A percentile compares a stretch with the other conserved stretches of the same genome.
These are phyloP conservation scores for Trichocladium antarcticum DNA, from an alignment of 495 filamentous ascomycete species.

Conservation along the genomic window DNA sequence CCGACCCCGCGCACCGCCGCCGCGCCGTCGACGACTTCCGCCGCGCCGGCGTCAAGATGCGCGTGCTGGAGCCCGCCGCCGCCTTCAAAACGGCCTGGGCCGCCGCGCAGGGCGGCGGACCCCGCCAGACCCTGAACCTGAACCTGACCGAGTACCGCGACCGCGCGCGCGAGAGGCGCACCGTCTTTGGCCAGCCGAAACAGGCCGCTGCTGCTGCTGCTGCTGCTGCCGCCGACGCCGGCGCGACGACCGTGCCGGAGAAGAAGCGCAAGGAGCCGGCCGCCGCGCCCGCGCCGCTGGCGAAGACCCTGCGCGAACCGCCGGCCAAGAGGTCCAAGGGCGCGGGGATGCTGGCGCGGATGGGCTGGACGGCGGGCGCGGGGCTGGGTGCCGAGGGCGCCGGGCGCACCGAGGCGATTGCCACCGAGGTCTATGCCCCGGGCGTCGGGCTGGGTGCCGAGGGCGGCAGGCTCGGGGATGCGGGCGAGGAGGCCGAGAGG, in stretches of 20 bases:
- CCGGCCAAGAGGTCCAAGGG: conserved; percentile 58
- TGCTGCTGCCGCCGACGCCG: neutral
- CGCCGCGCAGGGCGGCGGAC: conserved; percentile 12
- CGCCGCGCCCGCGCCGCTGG: neutral
- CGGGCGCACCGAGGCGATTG: conserved; percentile 65
- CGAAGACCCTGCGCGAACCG: conserved; percentile 10
- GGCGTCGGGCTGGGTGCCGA: conserved; percentile 81
- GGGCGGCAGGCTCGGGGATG: conserved; percentile 75
- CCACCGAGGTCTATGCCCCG: conserved; percentile 65
- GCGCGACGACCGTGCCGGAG: no score
- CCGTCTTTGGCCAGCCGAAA: conserved; percentile 59
- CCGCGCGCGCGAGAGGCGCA: conserved; percentile 69
- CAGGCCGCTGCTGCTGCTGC: conserved; percentile 18
- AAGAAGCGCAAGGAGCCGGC: conserved; percentile 24
- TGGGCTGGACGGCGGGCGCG: conserved; percentile 75
- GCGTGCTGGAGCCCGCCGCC: conserved; percentile 27
- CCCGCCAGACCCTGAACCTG: conserved; percentile 36
- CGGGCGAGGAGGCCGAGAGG: conserved; percentile 62
- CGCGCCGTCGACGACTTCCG: conserved; percentile 42
- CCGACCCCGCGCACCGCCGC: conserved; percentile 46
- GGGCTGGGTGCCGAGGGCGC: conserved; percentile 73
- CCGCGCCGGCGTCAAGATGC: conserved; percentile 51
- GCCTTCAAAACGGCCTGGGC: conserved; percentile 24
- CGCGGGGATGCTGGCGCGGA: conserved; percentile 72
- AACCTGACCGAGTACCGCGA: conserved; percentile 82